Conservation (phyloP, 2,329 filamentous ascomycete species). For the Rhynchosporium graminicola region DNA sequence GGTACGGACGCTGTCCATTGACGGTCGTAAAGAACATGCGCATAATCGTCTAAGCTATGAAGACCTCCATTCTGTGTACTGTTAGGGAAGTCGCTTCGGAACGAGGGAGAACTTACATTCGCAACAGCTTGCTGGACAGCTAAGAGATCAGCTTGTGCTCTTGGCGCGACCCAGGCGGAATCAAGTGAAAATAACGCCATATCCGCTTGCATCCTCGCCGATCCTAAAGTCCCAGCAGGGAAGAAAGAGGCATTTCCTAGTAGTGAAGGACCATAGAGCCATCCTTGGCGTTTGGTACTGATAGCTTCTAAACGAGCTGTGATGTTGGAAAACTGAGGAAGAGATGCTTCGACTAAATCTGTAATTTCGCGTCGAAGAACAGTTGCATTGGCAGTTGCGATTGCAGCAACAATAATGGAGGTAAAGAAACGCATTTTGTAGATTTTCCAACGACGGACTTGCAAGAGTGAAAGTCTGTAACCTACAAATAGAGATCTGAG, state of each 20-base stretch:
- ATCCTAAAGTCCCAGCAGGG: slow-evolving; percentile 10
- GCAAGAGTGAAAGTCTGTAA: slow-evolving; percentile 5
- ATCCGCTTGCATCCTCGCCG: slow-evolving; percentile 11
- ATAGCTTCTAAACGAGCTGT: slow-evolving; percentile 19
- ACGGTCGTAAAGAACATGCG: slow-evolving; percentile 43
- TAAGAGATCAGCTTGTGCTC: slow-evolving; percentile 11
- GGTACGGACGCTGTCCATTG: slow-evolving; percentile 45
- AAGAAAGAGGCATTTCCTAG: slow-evolving; percentile 20
- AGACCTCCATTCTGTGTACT: slow-evolving; percentile 23
- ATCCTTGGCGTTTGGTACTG: slow-evolving; percentile 16
- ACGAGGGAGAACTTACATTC: slow-evolving; percentile 1
- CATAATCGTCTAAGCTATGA: slow-evolving; percentile 22
- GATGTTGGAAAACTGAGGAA: slow-evolving; percentile 17
- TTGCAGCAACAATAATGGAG: neutral
- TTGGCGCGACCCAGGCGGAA: neutral
- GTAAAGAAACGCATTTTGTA: neutral
- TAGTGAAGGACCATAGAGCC: slow-evolving; percentile 20
- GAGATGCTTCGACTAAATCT: slow-evolving; percentile 3
- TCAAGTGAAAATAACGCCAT: slow-evolving; percentile 15
- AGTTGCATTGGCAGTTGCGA: neutral
- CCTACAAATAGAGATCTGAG: neutral
- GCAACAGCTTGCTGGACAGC: slow-evolving; percentile 17
- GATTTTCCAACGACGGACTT: neutral
- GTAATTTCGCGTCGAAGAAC: neutral
- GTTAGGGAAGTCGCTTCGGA: neutral